Evolutionary conservation across 306 rosid species (phyloP).

Genomic region (Vachellia pachyceras): DNA sequence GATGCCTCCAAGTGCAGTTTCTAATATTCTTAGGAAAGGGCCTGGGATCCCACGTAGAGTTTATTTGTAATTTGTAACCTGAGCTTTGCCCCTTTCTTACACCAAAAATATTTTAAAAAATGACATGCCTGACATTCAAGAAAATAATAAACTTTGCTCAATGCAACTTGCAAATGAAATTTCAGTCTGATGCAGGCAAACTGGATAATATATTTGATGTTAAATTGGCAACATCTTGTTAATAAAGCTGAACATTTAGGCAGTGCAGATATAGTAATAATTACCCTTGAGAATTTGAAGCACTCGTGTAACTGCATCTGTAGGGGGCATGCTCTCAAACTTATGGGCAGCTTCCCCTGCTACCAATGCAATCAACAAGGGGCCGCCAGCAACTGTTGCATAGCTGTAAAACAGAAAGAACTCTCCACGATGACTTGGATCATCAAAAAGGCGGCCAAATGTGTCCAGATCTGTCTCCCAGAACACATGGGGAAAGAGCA

Average conservation of each 20-base stretch:
- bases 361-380: conserved; percentile 91
- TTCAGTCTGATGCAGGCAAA: conserved; percentile 9
- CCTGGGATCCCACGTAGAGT: too few species aligned
- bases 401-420: conserved; percentile 95
- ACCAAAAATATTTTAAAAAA: too few species aligned
- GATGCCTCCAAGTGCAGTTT: too few species aligned
- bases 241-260: conserved; percentile 25
- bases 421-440: conserved; percentile 87
- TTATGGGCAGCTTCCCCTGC: conserved; percentile 99
- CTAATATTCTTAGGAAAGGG: too few species aligned
- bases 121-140: too few species aligned
- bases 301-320: conserved; percentile 90
- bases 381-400: conserved; percentile 98
- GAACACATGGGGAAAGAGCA: conserved; percentile 93
- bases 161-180: not conserved
- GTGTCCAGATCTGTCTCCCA: conserved; percentile 98
- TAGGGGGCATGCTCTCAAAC: conserved; percentile 99
- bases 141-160: too few species aligned
- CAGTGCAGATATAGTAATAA: conserved; percentile 6
- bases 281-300: conserved; percentile 94
- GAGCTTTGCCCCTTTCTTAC: too few species aligned
- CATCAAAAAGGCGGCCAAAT: conserved; percentile 91
- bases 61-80: too few species aligned
- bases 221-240: conserved; percentile 12
- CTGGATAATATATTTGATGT: conserved; percentile 6